phyloP scores from a whole-genome alignment of 192 early-diverging fungal genomes.

The Funneliformis mosseae region DNA sequence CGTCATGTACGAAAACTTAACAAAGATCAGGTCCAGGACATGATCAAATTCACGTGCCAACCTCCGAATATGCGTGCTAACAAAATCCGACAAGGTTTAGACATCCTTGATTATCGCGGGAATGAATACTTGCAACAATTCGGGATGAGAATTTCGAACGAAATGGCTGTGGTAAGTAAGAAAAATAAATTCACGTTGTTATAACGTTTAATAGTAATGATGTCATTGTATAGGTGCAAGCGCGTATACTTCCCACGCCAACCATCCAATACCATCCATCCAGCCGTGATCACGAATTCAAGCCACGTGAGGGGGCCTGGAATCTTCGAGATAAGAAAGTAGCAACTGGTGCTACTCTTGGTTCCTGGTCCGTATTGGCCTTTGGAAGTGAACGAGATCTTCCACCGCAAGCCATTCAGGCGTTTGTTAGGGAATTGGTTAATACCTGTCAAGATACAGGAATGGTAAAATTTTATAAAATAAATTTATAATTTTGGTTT shows the following conservation, averaged over 20 bases:
- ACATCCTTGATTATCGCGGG: constrained; percentile 61
- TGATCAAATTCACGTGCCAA: constrained; percentile 93
- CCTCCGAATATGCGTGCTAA: constrained; percentile 77
- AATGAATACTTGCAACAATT: constrained; percentile 78
- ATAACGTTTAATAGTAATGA: constrained; percentile 38
- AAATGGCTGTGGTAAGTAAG: constrained; percentile 61
- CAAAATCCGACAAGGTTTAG: constrained; percentile 75
- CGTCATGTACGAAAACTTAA: constrained; percentile 80
- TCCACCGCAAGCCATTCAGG: too few relatives aligned
- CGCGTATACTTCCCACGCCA: constrained; percentile 80
- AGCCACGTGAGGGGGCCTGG: too few relatives aligned
- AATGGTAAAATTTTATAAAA: too few relatives aligned
- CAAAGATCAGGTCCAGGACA: constrained; percentile 87
- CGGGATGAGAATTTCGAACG: constrained; percentile 64
- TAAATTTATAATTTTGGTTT: too few relatives aligned
- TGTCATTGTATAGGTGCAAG: constrained; percentile 18
- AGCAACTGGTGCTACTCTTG: too few relatives aligned
- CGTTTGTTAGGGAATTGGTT: too few relatives aligned
- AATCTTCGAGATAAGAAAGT: too few relatives aligned
- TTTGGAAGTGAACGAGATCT: too few relatives aligned
- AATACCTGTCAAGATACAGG: too few relatives aligned
- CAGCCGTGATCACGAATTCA: too few relatives aligned
- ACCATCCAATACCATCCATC: constrained; percentile 49
- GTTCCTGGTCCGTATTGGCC: too few relatives aligned
- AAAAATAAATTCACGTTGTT: not conserved